A percentile compares a stretch with the other conserved stretches of the same genome.
Conservation (phyloP, 441 rosid species). For the Breynia disticha region DNA sequence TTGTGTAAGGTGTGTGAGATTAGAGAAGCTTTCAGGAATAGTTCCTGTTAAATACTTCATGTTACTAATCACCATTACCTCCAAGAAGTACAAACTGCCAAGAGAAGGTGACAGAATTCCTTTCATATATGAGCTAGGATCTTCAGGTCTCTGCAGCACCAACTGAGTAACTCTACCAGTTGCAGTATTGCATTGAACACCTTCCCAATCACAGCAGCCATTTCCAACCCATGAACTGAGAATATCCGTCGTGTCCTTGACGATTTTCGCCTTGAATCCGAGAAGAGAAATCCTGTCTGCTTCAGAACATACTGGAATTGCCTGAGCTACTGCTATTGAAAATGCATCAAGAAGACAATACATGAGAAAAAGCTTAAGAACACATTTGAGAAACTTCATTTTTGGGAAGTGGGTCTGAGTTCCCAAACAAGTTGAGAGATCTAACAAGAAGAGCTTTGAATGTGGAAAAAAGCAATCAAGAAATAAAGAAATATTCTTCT, state of each 20-base stretch:
- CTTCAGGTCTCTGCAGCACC: slow-evolving; percentile 43
- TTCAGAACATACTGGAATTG: slow-evolving; percentile 36
- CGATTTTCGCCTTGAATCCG: slow-evolving; percentile 60
- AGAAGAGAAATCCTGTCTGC: slow-evolving; percentile 68
- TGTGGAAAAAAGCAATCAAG: too few species aligned
- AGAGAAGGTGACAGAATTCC: slow-evolving; percentile 73
- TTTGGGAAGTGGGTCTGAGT: slow-evolving; percentile 36
- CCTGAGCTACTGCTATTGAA: slow-evolving; percentile 19
- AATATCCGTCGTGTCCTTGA: slow-evolving; percentile 59
- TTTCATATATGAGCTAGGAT: slow-evolving; percentile 50
- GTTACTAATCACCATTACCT: slow-evolving; percentile 49
- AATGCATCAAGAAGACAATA: slow-evolving; percentile 22
- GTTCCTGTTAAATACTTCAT: slow-evolving; percentile 74
- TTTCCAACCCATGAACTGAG: slow-evolving; percentile 66
- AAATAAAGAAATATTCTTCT: too few species aligned
- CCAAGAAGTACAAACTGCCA: slow-evolving; percentile 48
- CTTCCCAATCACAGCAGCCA: slow-evolving; percentile 89
- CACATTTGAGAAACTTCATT: slow-evolving; percentile 57
- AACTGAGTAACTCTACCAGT: slow-evolving; percentile 63
- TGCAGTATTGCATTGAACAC: slow-evolving; percentile 59
- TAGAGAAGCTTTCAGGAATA: slow-evolving; percentile 54
- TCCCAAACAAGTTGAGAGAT: too few species aligned
- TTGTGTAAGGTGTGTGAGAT: slow-evolving; percentile 36
- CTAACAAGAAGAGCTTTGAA: too few species aligned
- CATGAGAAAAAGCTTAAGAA: slow-evolving; percentile 35